Percentiles rank a stretch among this genome's conserved stretches.
These are phyloP conservation scores for Glarea lozoyensis DNA, from an alignment of 495 filamentous ascomycete genomes.

Conservation along the genomic window DNA sequence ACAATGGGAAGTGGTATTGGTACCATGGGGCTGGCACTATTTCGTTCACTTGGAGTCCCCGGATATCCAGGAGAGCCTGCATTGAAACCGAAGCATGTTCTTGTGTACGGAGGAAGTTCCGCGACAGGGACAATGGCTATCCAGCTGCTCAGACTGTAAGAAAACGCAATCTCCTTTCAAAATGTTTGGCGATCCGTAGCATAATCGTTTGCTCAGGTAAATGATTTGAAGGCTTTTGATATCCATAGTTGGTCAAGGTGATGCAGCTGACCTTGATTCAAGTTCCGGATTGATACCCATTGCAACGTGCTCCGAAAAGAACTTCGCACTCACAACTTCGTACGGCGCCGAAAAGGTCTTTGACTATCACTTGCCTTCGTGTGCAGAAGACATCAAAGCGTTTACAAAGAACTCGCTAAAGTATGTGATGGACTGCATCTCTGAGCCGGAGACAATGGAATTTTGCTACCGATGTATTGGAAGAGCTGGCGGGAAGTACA, in stretches of 20 bases:
- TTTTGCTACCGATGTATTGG: conserved; percentile 35
- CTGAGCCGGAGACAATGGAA: conserved; percentile 20
- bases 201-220: too few relatives aligned
- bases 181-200: too few relatives aligned
- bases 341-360: conserved; percentile 45
- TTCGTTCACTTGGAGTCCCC: conserved; percentile 27
- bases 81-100: conserved; percentile 30
- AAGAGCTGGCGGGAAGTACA: conserved; percentile 33
- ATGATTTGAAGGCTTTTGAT: too few relatives aligned
- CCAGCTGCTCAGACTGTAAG: background rate
- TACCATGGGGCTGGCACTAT: conserved; percentile 37
- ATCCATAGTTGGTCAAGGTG: too few relatives aligned
- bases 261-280: background rate
- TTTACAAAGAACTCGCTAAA: conserved; percentile 25
- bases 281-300: conserved; percentile 29
- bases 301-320: conserved; percentile 45
- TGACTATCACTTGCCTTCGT: conserved; percentile 40
- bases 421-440: conserved; percentile 27
- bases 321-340: conserved; percentile 41
- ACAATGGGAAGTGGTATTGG: conserved; percentile 42
- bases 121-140: conserved; percentile 37
- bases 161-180: too few relatives aligned
- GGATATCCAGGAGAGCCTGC: conserved; percentile 19
- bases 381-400: conserved; percentile 32
- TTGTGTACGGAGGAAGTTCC: conserved; percentile 51